Evolutionary conservation across 345 rosid species (phyloP), one percentile per base, ranked within the genome.

Genomic region (Bruguiera gymnorhiza): DNA sequence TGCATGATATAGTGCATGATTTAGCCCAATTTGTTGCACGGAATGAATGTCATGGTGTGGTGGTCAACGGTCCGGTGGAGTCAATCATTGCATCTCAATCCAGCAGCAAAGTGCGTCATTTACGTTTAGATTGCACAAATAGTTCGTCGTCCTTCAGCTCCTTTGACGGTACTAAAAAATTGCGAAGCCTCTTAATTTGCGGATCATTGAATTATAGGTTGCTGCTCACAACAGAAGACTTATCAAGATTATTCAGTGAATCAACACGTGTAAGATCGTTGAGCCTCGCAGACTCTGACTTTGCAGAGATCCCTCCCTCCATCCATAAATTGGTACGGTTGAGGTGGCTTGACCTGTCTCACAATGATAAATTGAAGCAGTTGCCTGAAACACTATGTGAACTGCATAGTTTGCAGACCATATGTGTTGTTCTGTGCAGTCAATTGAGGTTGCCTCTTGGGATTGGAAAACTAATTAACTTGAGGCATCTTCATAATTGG

Each of bases 351-450:
- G n/a, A 51, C 6, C n/a, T 51, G 54, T 51, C 54, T 50, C 0
- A 16, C 1, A 50, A 50, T 16, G 0, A 1, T 3, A 3, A 0
- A 15, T 9, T 51, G n/a, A 15, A 18, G 54, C 5, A 18, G n/a
- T 51, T 51, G 7, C 54, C 54, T 0, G n/a, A 51, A 20, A 51
- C 3, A 3, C n/a, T 51, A 15, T 51, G 54, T 34, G 55, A 51
- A 6, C 21, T 16, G 19, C 8, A 4, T n/a, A 51, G 7, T 51
- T 51, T 51, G 55, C n/a, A 51, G 55, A 51, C 55, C 37, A 1
- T 34, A 34, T 0, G 7, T 6, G 37, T 34, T 34, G 0, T 0
- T 7, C 0, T 0, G 9, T 34, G 37, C 2, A 0, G 2, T 0
- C 1, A 34, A 0, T 34, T 34, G 2, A 0, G 6, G 37, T 34